Conservation (phyloP, 495 filamentous ascomycete species). For the Stereocaulon alpinum region DNA sequence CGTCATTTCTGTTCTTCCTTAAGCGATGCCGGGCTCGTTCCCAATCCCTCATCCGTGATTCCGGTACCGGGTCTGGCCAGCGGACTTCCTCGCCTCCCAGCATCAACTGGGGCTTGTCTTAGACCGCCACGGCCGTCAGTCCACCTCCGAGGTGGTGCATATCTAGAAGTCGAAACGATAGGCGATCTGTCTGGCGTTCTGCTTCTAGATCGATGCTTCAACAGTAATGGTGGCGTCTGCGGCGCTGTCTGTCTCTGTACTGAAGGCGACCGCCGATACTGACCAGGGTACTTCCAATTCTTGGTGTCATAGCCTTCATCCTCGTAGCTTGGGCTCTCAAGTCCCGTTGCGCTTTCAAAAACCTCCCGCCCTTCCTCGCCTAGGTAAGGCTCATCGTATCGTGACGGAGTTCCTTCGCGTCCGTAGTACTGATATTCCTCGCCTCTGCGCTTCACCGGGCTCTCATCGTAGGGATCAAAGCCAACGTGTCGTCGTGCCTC, state of each 20-base stretch:
- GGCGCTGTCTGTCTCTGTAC: slow-evolving; percentile 9
- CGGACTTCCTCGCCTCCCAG: slow-evolving; percentile 19
- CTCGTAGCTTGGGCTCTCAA: slow-evolving; percentile 10
- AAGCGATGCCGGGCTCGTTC: slow-evolving; percentile 17
- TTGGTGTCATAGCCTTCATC: slow-evolving; percentile 19
- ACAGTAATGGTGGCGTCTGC: slow-evolving; percentile 6
- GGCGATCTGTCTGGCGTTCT: slow-evolving; percentile 23
- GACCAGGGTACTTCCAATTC: slow-evolving; percentile 5
- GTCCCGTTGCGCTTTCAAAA: neutral
- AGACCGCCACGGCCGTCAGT: neutral
- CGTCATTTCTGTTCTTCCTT: neutral
- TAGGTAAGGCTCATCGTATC: neutral
- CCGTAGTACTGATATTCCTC: slow-evolving; percentile 48
- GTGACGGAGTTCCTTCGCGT: slow-evolving; percentile 11
- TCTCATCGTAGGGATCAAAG: slow-evolving; percentile 78
- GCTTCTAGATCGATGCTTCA: slow-evolving; percentile 26
- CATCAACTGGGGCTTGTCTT: neutral
- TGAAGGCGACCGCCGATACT: neutral
- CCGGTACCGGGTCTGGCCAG: slow-evolving; percentile 17
- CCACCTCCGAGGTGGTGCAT: slow-evolving; percentile 7
- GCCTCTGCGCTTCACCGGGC: slow-evolving; percentile 52
- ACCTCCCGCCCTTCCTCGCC: neutral
- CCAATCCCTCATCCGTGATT: slow-evolving; percentile 24
- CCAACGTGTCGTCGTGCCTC: slow-evolving; percentile 72
- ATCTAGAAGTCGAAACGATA: slow-evolving; percentile 19